Evolutionary conservation across 768 basidiomycete species (phyloP), one percentile per base, ranked within the genome.

Genomic region (Agrocybe chaxingu): DNA sequence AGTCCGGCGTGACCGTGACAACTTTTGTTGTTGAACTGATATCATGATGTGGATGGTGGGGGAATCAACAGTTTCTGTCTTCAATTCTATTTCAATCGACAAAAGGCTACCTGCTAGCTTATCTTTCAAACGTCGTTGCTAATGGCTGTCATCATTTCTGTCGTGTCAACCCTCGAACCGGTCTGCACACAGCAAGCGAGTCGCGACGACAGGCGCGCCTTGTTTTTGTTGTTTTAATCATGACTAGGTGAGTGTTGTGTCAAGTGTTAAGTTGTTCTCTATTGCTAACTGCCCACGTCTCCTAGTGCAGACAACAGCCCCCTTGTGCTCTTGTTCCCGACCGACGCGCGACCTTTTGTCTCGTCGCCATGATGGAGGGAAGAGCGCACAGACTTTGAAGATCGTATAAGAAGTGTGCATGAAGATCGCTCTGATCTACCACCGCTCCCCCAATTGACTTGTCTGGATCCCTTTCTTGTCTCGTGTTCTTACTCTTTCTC

Each of bases 171-270:
- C 34, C 31, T 30, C n/a, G 38, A 19, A 39, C 13, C n/a, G 8
- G 19, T 39, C 38, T n/a, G 13, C 19, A 19, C n/a, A 5, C 8
- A 11, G 45, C 31, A 8, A n/a, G 32, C 30, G 24, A 31, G 19
- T 12, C 31, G 33, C 24, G n/a, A 9, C 10, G 45, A 47, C 16
- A 16, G 45, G 29, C 13, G 13, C 31, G 12, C 43, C 43, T 45
- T 51, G 50, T 45, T 51, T 44, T 48, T 48, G 47, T 48, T 48
- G 30, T 45, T 32, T 32, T 29, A 5, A 29, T 32, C 13, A 45
- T 11, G 30, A 24, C 42, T 50, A 43, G 36, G 44, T 29, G 35
- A 38, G 24, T 24, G 24, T 24, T 24, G 24, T 24, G 24, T 24
- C 24, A 24, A 24, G 5, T 24, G 24, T 24, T 24, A 24, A 24